These are phyloP conservation scores for Pseudofabraea citricarpa DNA, from an alignment of 2,329 filamentous ascomycete genomes.

Conservation along the genomic window DNA sequence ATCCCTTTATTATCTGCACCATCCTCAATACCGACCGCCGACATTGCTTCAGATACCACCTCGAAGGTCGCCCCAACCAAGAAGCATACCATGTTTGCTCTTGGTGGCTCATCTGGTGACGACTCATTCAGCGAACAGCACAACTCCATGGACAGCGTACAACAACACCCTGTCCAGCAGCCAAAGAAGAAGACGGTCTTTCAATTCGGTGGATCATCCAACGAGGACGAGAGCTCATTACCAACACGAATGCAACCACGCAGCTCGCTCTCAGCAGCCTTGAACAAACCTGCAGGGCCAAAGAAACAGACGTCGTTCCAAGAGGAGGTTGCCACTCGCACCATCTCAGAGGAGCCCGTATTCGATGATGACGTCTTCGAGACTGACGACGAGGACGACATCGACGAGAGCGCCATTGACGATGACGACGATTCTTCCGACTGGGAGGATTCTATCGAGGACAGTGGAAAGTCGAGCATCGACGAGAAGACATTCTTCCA, in stretches of 20 bases:
- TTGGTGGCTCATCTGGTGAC: conserved; percentile 32
- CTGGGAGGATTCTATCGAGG: conserved; percentile 65
- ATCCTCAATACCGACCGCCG: conserved; percentile 43
- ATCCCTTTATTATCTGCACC: conserved; percentile 26
- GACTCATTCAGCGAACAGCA: conserved; percentile 29
- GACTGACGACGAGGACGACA: conserved; percentile 60
- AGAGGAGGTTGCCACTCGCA: conserved; percentile 66
- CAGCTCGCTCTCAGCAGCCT: conserved; percentile 49
- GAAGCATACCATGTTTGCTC: conserved; percentile 49
- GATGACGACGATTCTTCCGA: conserved; percentile 57
- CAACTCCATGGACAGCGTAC: conserved; percentile 20
- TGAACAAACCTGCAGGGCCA: conserved; percentile 38
- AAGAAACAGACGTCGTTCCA: conserved; percentile 83
- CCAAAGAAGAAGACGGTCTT: conserved; percentile 63
- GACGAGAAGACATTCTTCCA: conserved; percentile 80
- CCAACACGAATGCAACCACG: conserved; percentile 39
- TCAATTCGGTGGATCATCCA: conserved; percentile 74
- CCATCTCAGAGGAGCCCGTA: conserved; percentile 53
- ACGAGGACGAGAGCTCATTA: conserved; percentile 76
- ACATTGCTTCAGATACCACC: conserved; percentile 41
- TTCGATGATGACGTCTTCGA: conserved; percentile 52
- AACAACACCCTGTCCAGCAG: conserved; percentile 16
- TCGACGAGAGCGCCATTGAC: conserved; percentile 80
- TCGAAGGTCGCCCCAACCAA: conserved; percentile 57
- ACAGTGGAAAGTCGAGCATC: conserved; percentile 77